Percentiles rank a stretch among this genome's conserved stretches.
Conservation (phyloP, 148 eudicot species). For the Rhododendron ovatum region DNA sequence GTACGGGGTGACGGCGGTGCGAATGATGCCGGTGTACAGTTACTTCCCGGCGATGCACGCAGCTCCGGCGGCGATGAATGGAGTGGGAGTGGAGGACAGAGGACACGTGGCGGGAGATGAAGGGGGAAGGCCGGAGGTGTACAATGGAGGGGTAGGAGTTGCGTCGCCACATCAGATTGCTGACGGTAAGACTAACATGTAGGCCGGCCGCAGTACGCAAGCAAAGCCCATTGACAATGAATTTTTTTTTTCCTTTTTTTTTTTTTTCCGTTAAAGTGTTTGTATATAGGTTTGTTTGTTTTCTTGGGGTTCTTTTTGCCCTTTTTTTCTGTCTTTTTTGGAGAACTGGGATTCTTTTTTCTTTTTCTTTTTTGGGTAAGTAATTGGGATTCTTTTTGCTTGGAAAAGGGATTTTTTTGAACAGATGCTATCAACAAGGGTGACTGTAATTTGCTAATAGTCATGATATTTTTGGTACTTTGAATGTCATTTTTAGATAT, state of each 20-base stretch:
- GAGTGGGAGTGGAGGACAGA: constrained; percentile 16
- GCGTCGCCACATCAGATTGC: constrained; percentile 21
- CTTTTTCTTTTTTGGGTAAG: neutral
- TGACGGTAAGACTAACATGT: neutral
- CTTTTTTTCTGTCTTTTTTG: neutral
- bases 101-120: constrained; percentile 7
- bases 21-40: constrained; percentile 34
- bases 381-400: neutral
- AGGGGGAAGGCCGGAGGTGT: constrained; percentile 24
- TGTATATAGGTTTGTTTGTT: neutral
- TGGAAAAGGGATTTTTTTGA: neutral
- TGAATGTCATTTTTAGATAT: neutral
- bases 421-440: neutral
- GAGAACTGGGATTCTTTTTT: neutral
- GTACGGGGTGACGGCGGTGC: constrained; percentile 29
- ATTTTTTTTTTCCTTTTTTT: neutral
- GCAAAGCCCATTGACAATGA: neutral
- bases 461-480: neutral
- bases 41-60: neutral
- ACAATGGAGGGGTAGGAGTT: constrained; percentile 26
- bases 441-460: neutral
- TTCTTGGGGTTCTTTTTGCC: neutral
- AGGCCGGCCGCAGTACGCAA: neutral
- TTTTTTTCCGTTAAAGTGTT: neutral
- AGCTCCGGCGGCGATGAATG: neutral